phyloP scores from a whole-genome alignment of 2,329 filamentous ascomycete genomes.

The Rutstroemia sp. region DNA sequence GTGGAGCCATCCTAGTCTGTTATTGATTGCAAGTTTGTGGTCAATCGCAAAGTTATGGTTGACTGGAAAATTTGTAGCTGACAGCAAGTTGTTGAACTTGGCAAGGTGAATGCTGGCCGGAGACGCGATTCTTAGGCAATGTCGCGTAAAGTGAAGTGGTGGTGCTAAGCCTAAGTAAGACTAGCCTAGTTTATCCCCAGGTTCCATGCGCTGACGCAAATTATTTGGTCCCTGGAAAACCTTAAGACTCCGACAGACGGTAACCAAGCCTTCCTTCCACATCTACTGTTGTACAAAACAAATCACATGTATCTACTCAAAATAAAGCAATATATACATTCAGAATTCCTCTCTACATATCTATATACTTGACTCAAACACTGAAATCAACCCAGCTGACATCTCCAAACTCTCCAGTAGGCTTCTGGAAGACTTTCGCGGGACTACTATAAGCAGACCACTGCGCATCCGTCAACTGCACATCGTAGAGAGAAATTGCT shows the following conservation, averaged over 20 bases:
- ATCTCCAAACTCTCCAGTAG: constrained; percentile 18
- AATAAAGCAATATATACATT: background rate
- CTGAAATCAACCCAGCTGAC: constrained; percentile 20
- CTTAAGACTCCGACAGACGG: no score
- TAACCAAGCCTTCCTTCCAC: no score
- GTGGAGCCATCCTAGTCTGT: constrained; percentile 9
- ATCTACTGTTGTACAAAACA: no score
- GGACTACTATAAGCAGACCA: constrained; percentile 16
- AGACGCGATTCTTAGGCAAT: constrained; percentile 1
- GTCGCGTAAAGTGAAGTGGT: constrained; percentile 5
- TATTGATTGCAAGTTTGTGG: background rate
- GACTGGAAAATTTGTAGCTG: background rate
- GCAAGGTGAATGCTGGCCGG: background rate
- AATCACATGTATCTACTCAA: background rate
- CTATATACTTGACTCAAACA: constrained; percentile 5
- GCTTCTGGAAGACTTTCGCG: constrained; percentile 19
- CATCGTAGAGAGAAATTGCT: constrained; percentile 12
- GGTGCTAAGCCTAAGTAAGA: background rate
- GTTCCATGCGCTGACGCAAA: no score
- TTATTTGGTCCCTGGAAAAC: no score
- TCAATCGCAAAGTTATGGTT: background rate
- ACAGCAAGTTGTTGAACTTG: no score
- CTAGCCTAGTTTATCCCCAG: no score
- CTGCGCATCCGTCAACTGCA: constrained; percentile 14
- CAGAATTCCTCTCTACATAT: background rate